A percentile compares a stretch with the other conserved stretches of the same genome.
Conservation (phyloP, 129 eudicot species). For the Helianthus annuus region DNA sequence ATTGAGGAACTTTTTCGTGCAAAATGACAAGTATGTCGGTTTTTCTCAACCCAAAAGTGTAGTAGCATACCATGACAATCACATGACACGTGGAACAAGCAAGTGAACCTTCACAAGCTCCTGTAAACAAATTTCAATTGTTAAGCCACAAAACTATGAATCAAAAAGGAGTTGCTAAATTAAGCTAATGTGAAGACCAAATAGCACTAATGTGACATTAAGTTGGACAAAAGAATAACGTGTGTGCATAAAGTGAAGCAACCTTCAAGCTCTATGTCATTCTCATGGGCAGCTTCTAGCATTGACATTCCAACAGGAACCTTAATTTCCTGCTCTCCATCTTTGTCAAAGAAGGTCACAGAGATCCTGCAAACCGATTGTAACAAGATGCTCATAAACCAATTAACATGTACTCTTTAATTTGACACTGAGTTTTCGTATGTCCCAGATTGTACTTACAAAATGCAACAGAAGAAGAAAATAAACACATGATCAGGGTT, state of each 20-base stretch:
- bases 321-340: constrained; percentile 62
- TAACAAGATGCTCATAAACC: background rate
- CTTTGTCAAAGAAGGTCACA: constrained; percentile 69
- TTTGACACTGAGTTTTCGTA: background rate
- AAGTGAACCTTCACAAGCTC: constrained; percentile 69
- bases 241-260: background rate
- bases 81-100: constrained; percentile 69
- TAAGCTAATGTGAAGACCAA: too few relatives aligned
- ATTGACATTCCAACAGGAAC: constrained; percentile 80
- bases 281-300: constrained; percentile 88
- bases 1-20: background rate
- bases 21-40: background rate
- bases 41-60: background rate
- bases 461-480: background rate
- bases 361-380: constrained; percentile 53
- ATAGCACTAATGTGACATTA: background rate
- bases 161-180: background rate
- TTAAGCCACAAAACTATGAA: background rate
- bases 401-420: background rate
- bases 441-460: background rate
- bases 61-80: constrained; percentile 52
- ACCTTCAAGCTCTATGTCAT: constrained; percentile 91
- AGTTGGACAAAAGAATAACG: background rate
- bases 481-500: background rate
- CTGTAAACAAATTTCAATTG: constrained; percentile 29